These are phyloP conservation scores for Cicer bijugum DNA, from an alignment of 306 rosid species.

Conservation along the genomic window DNA sequence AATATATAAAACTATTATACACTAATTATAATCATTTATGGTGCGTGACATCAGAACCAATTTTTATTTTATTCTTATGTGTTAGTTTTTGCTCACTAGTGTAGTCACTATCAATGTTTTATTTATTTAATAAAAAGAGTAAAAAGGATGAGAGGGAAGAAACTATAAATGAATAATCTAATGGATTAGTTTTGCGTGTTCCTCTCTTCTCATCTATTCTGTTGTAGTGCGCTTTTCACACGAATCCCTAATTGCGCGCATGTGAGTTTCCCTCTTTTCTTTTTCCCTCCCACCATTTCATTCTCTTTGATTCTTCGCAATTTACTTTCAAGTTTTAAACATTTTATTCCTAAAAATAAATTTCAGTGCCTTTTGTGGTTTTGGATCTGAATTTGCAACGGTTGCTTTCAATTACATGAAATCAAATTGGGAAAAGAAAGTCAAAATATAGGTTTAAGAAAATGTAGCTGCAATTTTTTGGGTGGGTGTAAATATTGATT, in stretches of 20 bases:
- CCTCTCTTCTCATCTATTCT: background rate
- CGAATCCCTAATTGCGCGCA: conserved; percentile 29
- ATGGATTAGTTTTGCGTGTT: background rate
- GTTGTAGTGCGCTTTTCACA: background rate
- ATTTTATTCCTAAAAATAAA: background rate
- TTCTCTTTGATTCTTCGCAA: conserved; percentile 34
- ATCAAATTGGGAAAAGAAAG: background rate
- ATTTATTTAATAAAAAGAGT: background rate
- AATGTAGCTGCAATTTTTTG: conserved; percentile 22
- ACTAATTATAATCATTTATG: too few species aligned
- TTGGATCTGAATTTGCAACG: conserved; percentile 40
- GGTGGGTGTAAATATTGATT: conserved; percentile 11
- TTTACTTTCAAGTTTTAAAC: conserved; percentile 27
- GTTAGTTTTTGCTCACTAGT: too few species aligned
- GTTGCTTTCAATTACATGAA: background rate
- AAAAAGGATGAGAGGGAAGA: background rate
- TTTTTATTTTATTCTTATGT: too few species aligned
- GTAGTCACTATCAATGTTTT: too few species aligned
- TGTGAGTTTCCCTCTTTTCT: conserved; percentile 21
- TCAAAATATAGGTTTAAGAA: conserved; percentile 6
- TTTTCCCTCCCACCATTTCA: background rate
- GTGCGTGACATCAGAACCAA: too few species aligned
- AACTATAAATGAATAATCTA: conserved; percentile 33
- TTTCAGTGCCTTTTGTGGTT: background rate
- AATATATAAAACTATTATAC: too few species aligned